phyloP scores from a whole-genome alignment of 257 asterid species.

The Plantago major region DNA sequence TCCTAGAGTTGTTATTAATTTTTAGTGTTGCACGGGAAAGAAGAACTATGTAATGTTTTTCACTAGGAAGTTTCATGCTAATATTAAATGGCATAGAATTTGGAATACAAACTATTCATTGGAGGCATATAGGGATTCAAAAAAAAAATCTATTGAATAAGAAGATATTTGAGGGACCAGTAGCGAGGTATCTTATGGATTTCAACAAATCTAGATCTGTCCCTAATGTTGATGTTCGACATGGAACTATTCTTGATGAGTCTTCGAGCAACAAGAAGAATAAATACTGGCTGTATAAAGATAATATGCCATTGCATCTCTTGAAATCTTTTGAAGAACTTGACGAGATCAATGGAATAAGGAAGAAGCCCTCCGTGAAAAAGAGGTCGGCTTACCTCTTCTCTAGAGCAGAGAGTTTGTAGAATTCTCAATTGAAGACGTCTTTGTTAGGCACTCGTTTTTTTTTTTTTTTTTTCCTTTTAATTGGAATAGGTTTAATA shows the following conservation, averaged over 20 bases:
- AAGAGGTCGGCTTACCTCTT: slow-evolving; percentile 74
- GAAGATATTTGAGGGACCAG: slow-evolving; percentile 62
- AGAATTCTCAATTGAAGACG: slow-evolving; percentile 23
- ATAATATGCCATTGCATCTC: slow-evolving; percentile 77
- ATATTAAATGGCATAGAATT: slow-evolving; percentile 81
- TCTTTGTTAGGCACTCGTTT: too few relatives aligned
- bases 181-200: slow-evolving; percentile 73
- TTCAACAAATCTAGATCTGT: slow-evolving; percentile 82
- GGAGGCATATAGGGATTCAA: too few relatives aligned
- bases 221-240: slow-evolving; percentile 66
- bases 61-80: slow-evolving; percentile 79
- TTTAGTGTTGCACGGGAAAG: slow-evolving; percentile 13
- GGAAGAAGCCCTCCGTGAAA: slow-evolving; percentile 35
- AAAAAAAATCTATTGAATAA: too few relatives aligned
- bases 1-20: too few relatives aligned
- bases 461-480: too few relatives aligned
- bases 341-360: slow-evolving; percentile 28
- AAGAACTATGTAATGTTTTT: slow-evolving; percentile 20
- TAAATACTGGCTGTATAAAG: slow-evolving; percentile 88
- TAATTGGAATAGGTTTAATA: too few relatives aligned
- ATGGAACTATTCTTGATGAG: slow-evolving; percentile 64
- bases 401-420: slow-evolving; percentile 58
- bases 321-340: slow-evolving; percentile 69
- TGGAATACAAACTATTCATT: slow-evolving; percentile 50
- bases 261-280: slow-evolving; percentile 53